Evolutionary conservation across 2,329 filamentous ascomycete species (phyloP), one percentile per base, ranked within the genome.

Genomic region (Colletotrichum sp.): DNA sequence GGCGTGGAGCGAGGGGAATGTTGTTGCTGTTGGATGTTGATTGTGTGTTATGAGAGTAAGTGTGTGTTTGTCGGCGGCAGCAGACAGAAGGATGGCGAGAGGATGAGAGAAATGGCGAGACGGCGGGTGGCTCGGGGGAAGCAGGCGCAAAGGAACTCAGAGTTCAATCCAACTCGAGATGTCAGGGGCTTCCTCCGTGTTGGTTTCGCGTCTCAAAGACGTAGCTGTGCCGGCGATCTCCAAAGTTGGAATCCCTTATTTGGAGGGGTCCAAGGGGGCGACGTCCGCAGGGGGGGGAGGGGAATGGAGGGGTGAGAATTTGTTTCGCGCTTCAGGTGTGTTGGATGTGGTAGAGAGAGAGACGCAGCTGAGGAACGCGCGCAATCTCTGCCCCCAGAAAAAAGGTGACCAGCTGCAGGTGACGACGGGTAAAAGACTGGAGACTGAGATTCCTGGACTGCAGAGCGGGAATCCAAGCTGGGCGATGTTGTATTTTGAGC

Each of bases 131-230:
- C 24, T 63, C 26, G 59, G 28, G 48, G 36, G 59, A 18, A 52
- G 43, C n/a, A 21, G 43, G 43, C 43, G n/a, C 34, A 64, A 28
- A 60, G 30, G 36, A 55, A 26, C 34, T 60, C 57, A 64, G 39
- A 69, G 70, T 75, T 75, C 72, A 75, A 63, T 75, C 72, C 72
- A 72, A 63, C 63, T 72, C 28, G 64, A 73, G 70, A 73, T 75
- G 65, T 73, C 74, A 75, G 74, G 74, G 74, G 74, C 74, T 73
- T 32, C 59, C 65, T 30, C 70, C 59, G 74, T 75, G 70, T 73
- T 75, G 74, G 70, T 75, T 74, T 75, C 70, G 74, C 74, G 74
- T 76, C 74, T 71, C 74, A 76, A 75, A 57, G 43, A 65, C 57
- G 70, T 43, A 71, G 65, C 28, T 71, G 72, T 39, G 74, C 66